Evolutionary conservation across 805 yeast genomes (phyloP).

Genomic region (Nakazawaea holstii): DNA sequence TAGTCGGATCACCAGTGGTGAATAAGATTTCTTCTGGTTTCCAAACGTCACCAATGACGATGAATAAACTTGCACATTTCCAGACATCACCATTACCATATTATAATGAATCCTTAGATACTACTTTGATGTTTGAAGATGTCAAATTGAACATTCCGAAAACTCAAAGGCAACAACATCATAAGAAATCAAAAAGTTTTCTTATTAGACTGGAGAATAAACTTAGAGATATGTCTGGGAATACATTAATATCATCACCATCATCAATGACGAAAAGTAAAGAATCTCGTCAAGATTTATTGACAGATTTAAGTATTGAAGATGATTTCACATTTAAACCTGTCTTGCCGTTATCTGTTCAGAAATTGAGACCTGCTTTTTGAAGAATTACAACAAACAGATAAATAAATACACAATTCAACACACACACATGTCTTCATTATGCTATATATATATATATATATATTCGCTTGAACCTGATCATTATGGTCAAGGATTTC

Average conservation of each 20-base stretch:
- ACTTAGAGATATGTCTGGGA: conserved; percentile 9
- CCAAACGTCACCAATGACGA: background rate
- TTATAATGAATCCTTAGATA: background rate
- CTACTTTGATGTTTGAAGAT: background rate
- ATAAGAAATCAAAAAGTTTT: conserved; percentile 1
- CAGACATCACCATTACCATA: background rate
- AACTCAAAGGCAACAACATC: background rate
- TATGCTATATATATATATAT: no score
- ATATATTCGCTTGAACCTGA: no score
- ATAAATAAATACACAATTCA: no score
- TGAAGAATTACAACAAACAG: background rate
- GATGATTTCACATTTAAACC: conserved; percentile 10
- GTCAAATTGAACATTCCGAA: background rate
- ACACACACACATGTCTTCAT: no score
- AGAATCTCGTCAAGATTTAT: background rate
- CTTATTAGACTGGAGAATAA: conserved; percentile 1
- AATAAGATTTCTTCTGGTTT: background rate
- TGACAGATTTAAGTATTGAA: conserved; percentile 6
- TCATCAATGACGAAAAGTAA: background rate
- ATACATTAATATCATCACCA: background rate
- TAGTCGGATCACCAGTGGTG: background rate
- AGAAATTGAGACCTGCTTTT: conserved; percentile 3
- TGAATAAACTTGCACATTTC: background rate
- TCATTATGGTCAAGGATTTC: no score
- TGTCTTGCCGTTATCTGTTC: conserved; percentile 3